A percentile compares a stretch with the other conserved stretches of the same genome.
phyloP scores from a whole-genome alignment of 257 asterid genomes.

The Rehmannia glutinosa region DNA sequence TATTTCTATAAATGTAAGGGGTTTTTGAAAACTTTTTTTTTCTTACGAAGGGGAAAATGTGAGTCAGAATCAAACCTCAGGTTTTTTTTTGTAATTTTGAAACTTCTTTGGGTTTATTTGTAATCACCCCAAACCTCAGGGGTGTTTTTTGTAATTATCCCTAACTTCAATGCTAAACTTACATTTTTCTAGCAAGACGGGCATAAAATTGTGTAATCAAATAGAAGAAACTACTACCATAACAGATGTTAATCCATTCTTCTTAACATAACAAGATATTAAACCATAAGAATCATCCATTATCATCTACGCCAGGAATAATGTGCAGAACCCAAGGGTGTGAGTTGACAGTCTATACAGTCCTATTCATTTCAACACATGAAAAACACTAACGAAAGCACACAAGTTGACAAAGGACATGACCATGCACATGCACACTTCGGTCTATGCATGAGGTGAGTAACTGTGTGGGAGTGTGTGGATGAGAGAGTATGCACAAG shows the following conservation, averaged over 20 bases:
- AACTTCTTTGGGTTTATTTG: too few relatives aligned
- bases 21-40: too few relatives aligned
- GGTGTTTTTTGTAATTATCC: too few relatives aligned
- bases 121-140: too few relatives aligned
- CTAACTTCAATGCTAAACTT: background rate
- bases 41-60: too few relatives aligned
- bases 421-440: background rate
- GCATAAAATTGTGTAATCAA: background rate
- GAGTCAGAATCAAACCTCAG: too few relatives aligned
- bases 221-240: background rate
- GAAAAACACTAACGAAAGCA: background rate
- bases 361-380: background rate
- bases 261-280: too few relatives aligned
- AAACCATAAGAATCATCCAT: background rate
- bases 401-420: background rate
- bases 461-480: background rate
- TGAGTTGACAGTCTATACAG: background rate
- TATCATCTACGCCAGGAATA: background rate
- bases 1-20: too few relatives aligned
- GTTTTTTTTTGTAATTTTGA: too few relatives aligned
- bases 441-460: background rate
- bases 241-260: background rate
- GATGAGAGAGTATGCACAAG: constrained; percentile 10
- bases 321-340: background rate
- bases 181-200: background rate